phyloP scores from a whole-genome alignment of 2,329 filamentous ascomycete genomes.

The Trichoderma aggressivum region DNA sequence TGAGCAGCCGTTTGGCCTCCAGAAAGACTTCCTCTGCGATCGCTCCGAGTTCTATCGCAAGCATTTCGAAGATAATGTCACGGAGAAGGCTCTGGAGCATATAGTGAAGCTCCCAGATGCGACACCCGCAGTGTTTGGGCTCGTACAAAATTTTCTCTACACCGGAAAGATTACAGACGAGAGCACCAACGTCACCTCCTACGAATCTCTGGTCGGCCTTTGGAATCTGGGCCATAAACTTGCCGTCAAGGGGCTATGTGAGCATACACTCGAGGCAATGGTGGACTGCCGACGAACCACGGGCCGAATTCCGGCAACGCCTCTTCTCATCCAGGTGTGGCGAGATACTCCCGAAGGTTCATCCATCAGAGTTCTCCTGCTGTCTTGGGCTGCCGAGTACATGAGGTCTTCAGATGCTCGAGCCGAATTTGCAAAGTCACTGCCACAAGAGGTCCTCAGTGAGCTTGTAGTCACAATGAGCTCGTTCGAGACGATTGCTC shows the following conservation, averaged over 20 bases:
- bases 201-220: conserved; percentile 52
- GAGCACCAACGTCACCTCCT: conserved; percentile 44
- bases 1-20: conserved; percentile 54
- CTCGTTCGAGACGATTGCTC: conserved; percentile 39
- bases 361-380: conserved; percentile 54
- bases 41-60: conserved; percentile 48
- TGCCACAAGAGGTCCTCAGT: conserved; percentile 60
- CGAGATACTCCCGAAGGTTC: conserved; percentile 59
- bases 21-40: conserved; percentile 56
- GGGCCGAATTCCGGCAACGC: conserved; percentile 54
- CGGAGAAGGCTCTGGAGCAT: conserved; percentile 45
- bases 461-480: conserved; percentile 63
- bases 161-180: conserved; percentile 47
- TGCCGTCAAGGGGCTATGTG: conserved; percentile 53
- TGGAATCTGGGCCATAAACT: conserved; percentile 56
- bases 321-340: conserved; percentile 60
- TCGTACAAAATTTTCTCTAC: conserved; percentile 53
- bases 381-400: conserved; percentile 62
- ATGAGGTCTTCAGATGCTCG: conserved; percentile 55
- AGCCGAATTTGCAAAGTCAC: conserved; percentile 56
- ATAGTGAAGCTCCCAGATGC: conserved; percentile 49
- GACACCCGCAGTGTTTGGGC: conserved; percentile 50
- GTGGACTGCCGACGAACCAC: conserved; percentile 51
- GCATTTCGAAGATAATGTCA: conserved; percentile 39
- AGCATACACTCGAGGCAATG: conserved; percentile 56